These are phyloP conservation scores for Huntiella abstrusa DNA, from an alignment of 2,329 filamentous ascomycete species.

Conservation along the genomic window DNA sequence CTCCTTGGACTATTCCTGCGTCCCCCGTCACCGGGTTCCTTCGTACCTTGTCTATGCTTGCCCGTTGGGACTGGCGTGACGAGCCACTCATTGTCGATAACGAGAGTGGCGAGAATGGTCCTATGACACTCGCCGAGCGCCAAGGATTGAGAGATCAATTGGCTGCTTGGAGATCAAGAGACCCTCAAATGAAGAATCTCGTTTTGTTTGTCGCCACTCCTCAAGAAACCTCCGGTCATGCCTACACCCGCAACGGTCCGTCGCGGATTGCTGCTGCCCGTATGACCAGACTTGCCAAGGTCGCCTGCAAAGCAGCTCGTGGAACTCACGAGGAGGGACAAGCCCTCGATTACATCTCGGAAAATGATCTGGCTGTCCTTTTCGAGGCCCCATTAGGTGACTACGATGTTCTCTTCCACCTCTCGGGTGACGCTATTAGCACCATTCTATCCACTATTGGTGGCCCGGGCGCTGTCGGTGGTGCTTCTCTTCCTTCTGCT, in stretches of 20 bases:
- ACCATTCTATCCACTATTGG: conserved; percentile 22
- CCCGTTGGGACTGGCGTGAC: conserved; percentile 80
- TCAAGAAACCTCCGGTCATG: conserved; percentile 56
- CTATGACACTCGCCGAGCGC: conserved; percentile 38
- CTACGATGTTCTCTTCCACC: conserved; percentile 70
- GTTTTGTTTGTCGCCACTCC: conserved; percentile 68
- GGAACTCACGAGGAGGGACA: conserved; percentile 26
- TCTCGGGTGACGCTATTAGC: conserved; percentile 37
- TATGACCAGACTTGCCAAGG: conserved; percentile 64
- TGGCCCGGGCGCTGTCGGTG: conserved; percentile 17
- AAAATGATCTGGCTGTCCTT: conserved; percentile 22
- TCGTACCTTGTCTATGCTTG: conserved; percentile 59
- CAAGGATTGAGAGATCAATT: conserved; percentile 50
- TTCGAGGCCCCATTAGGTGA: conserved; percentile 58
- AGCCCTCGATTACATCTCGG: conserved; percentile 30
- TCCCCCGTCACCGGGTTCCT: conserved; percentile 65
- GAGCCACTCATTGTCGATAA: conserved; percentile 70
- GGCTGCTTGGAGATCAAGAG: conserved; percentile 69
- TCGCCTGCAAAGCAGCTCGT: conserved; percentile 43
- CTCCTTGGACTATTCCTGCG: conserved; percentile 62
- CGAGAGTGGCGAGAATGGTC: conserved; percentile 11
- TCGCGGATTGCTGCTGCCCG: conserved; percentile 68
- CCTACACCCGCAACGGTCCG: conserved; percentile 54
- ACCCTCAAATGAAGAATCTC: conserved; percentile 71
- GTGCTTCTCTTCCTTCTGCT: conserved; percentile 18